These are phyloP conservation scores for Apiotrichum veenhuisii DNA, from an alignment of 1,284 basidiomycete genomes.

Conservation along the genomic window DNA sequence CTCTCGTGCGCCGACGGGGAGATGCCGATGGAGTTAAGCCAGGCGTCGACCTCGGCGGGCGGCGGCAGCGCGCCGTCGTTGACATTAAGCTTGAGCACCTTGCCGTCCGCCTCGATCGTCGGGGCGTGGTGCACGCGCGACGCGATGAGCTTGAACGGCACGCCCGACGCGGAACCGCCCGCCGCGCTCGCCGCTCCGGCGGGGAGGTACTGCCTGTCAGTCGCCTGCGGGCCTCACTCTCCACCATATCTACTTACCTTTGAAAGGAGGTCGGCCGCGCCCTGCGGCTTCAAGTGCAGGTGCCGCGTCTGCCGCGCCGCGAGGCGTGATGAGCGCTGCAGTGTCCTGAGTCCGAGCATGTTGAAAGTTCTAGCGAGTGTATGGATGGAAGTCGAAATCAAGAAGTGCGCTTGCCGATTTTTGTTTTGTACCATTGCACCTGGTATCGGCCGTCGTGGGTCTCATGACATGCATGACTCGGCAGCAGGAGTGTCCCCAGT, in stretches of 20 bases:
- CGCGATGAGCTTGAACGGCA: slow-evolving; percentile 11
- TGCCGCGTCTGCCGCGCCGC: background rate
- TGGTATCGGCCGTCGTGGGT: too few species aligned
- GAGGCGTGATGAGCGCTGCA: background rate
- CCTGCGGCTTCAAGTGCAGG: slow-evolving; percentile 6
- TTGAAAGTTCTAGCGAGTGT: background rate
- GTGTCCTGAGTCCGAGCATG: slow-evolving; percentile 3
- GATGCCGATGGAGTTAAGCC: slow-evolving; percentile 11
- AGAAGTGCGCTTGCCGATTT: too few species aligned
- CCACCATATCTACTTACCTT: slow-evolving; percentile 1
- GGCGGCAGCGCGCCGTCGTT: slow-evolving; percentile 6
- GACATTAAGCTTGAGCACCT: slow-evolving; percentile 14
- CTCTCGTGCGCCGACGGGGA: background rate
- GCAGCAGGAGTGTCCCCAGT: too few species aligned
- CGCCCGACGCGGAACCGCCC: background rate
- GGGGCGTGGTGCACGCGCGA: slow-evolving; percentile 14
- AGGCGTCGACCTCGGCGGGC: slow-evolving; percentile 3
- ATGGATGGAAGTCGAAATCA: too few species aligned
- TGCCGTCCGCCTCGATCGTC: slow-evolving; percentile 11
- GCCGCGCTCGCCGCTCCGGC: background rate
- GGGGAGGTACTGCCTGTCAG: slow-evolving; percentile 8
- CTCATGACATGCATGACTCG: too few species aligned
- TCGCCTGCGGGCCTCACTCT: background rate
- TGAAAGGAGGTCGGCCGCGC: slow-evolving; percentile 7
- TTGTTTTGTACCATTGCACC: too few species aligned